Evolutionary conservation across 495 filamentous ascomycete species (phyloP).

Genomic region (Aspergillus olivimuriae): DNA sequence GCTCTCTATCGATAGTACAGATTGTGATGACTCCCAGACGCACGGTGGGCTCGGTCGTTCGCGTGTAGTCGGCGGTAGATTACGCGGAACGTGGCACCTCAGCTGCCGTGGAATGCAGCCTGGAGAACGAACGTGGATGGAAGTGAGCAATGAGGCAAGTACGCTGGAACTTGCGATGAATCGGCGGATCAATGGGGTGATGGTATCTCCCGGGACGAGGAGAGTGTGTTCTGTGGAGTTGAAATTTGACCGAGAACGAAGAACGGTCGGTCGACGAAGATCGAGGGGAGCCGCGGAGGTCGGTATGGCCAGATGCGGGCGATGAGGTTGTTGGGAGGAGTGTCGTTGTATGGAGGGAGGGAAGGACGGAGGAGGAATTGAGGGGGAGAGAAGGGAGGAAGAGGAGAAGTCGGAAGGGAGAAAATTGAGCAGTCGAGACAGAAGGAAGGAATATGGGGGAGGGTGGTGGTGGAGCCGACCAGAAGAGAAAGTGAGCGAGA

Average conservation of each 20-base stretch:
- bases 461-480: slow-evolving; percentile 19
- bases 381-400: slow-evolving; percentile 4
- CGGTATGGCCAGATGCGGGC: slow-evolving; percentile 2
- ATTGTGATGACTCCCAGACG: too few species aligned
- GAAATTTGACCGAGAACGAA: too few species aligned
- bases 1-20: too few species aligned
- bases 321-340: neutral
- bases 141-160: too few species aligned
- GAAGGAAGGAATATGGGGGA: slow-evolving; percentile 15
- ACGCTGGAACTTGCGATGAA: too few species aligned
- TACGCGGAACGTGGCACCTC: slow-evolving; percentile 15
- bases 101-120: slow-evolving; percentile 12
- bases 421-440: slow-evolving; percentile 4
- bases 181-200: too few species aligned
- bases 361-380: slow-evolving; percentile 8
- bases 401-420: slow-evolving; percentile 5
- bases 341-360: slow-evolving; percentile 2
- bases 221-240: too few species aligned
- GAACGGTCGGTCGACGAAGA: too few species aligned
- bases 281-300: too few species aligned
- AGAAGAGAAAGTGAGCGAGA: slow-evolving; percentile 13
- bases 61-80: slow-evolving; percentile 12
- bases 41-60: slow-evolving; percentile 14
- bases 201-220: too few species aligned
- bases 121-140: too few species aligned